phyloP scores from a whole-genome alignment of 257 asterid species.

The Gentiana dahurica region DNA sequence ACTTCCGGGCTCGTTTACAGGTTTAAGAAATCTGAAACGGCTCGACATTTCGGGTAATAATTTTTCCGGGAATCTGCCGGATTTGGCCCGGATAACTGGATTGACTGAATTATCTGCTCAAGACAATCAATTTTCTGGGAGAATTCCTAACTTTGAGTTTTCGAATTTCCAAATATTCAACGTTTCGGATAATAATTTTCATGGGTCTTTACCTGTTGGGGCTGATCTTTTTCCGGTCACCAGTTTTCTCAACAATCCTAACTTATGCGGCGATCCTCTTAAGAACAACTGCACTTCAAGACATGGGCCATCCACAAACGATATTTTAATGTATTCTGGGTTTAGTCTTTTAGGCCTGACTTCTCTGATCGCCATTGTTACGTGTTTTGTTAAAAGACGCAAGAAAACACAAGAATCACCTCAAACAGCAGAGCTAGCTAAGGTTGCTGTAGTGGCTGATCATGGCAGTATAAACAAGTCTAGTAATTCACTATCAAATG shows the following conservation, averaged over 20 bases:
- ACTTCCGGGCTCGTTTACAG: slow-evolving; percentile 24
- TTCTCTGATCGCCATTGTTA: slow-evolving; percentile 18
- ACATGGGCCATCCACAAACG: slow-evolving; percentile 20
- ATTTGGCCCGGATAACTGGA: slow-evolving; percentile 24
- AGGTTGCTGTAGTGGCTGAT: slow-evolving; percentile 15
- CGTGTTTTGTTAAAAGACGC: slow-evolving; percentile 27
- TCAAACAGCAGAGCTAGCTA: slow-evolving; percentile 12
- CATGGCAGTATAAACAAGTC: slow-evolving; percentile 24
- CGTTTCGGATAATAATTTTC: slow-evolving; percentile 36
- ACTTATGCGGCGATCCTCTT: slow-evolving; percentile 42
- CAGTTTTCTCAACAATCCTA: slow-evolving; percentile 32
- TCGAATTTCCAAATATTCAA: slow-evolving; percentile 23
- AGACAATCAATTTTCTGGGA: slow-evolving; percentile 32
- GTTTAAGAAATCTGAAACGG: slow-evolving; percentile 24
- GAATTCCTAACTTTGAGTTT: slow-evolving; percentile 29
- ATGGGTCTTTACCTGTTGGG: slow-evolving; percentile 33
- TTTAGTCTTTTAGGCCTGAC: slow-evolving; percentile 42
- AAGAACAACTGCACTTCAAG: slow-evolving; percentile 22
- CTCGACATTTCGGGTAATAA: slow-evolving; percentile 36
- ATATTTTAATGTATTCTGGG: slow-evolving; percentile 54
- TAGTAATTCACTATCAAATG: slow-evolving; percentile 28
- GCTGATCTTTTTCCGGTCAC: slow-evolving; percentile 17
- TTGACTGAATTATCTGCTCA: slow-evolving; percentile 24
- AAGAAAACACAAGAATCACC: slow-evolving; percentile 18
- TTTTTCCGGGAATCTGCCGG: slow-evolving; percentile 29